These are phyloP conservation scores for Platanus orientalis DNA, from an alignment of 164 flowering plant genomes.

Conservation along the genomic window DNA sequence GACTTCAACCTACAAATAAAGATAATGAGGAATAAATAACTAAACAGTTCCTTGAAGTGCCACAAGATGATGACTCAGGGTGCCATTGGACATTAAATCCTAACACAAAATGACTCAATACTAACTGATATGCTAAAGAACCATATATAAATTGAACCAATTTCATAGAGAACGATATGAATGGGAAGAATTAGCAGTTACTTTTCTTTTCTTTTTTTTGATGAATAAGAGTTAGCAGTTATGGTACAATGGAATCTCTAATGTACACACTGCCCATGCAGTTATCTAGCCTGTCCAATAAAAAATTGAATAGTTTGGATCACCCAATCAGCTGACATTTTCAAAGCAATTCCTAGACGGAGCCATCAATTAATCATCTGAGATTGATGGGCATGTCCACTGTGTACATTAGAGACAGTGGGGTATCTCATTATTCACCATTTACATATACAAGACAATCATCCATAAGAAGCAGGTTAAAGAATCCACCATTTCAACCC, in stretches of 20 bases:
- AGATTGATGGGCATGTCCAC: neutral
- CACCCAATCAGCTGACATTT: neutral
- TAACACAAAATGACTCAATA: neutral
- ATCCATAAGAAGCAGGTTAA: too few species aligned
- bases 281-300: too few species aligned
- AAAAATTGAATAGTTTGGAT: neutral
- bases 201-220: too few species aligned
- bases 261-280: too few species aligned
- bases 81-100: neutral
- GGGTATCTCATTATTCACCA: neutral
- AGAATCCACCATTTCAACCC: too few species aligned
- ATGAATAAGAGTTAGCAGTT: too few species aligned
- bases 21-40: neutral
- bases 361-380: neutral
- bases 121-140: too few species aligned
- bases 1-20: conserved; percentile 55
- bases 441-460: neutral
- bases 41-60: neutral
- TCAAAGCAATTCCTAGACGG: neutral
- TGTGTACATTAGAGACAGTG: neutral
- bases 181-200: too few species aligned
- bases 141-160: too few species aligned
- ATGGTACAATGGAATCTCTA: too few species aligned
- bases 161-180: too few species aligned
- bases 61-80: neutral